Conservation (phyloP, 345 rosid species). For the Gossypium mustelinum region DNA sequence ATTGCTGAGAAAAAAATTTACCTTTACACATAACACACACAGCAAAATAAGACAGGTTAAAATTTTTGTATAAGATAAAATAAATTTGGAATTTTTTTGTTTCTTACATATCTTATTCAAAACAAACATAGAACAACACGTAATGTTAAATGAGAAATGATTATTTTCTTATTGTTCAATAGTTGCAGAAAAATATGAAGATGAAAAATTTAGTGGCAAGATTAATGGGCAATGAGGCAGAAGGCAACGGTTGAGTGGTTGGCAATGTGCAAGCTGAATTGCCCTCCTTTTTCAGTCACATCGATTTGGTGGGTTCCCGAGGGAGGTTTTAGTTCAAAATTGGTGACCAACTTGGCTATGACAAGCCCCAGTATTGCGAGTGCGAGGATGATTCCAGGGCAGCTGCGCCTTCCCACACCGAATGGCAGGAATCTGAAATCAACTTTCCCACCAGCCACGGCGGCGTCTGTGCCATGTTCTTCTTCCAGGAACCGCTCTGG, state of each 20-base stretch:
- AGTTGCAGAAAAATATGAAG: neutral
- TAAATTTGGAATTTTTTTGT: neutral
- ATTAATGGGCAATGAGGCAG: conserved; percentile 20
- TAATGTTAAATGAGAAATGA: no score
- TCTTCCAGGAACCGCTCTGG: conserved; percentile 59
- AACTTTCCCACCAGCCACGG: conserved; percentile 48
- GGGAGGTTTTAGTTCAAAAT: conserved; percentile 45
- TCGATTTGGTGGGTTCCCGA: conserved; percentile 37
- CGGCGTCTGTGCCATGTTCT: conserved; percentile 35
- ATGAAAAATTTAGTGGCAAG: neutral
- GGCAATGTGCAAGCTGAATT: conserved; percentile 60
- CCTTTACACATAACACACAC: no score
- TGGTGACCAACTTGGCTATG: conserved; percentile 41
- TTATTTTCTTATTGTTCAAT: neutral
- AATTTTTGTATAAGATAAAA: neutral
- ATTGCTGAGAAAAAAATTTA: no score
- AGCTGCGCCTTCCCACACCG: conserved; percentile 57
- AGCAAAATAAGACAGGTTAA: neutral
- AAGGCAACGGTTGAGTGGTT: conserved; percentile 55
- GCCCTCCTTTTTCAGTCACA: conserved; percentile 59
- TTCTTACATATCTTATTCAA: neutral
- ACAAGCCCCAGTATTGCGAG: conserved; percentile 54
- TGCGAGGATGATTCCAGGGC: conserved; percentile 60
- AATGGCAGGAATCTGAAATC: conserved; percentile 59
- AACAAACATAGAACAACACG: neutral